Evolutionary conservation across 2,329 filamentous ascomycete genomes (phyloP).

Genomic region (Ascochyta clinopodiicola): DNA sequence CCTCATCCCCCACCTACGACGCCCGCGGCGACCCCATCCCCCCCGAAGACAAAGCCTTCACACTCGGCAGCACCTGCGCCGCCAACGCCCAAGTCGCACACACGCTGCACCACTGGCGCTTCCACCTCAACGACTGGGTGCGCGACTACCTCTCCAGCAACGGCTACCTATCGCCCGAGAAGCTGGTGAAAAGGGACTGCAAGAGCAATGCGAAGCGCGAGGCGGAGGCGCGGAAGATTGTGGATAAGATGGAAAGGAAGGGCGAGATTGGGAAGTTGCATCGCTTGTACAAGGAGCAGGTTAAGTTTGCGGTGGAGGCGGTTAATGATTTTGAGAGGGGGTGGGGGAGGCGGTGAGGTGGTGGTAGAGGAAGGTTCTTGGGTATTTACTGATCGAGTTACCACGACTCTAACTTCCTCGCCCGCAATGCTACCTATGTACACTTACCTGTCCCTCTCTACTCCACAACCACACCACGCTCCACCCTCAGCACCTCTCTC

Average conservation of each 20-base stretch:
- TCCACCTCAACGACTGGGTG: slow-evolving; percentile 75
- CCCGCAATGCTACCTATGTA: too few species aligned
- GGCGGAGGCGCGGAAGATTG: slow-evolving; percentile 67
- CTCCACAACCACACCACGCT: too few species aligned
- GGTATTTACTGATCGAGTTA: too few species aligned
- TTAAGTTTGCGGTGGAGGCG: slow-evolving; percentile 49
- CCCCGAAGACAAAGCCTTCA: slow-evolving; percentile 37
- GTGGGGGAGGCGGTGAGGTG: slow-evolving; percentile 26
- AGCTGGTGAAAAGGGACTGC: slow-evolving; percentile 66
- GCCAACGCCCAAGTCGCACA: slow-evolving; percentile 73
- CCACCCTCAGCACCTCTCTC: too few species aligned
- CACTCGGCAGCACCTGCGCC: slow-evolving; percentile 57
- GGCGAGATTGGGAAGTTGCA: slow-evolving; percentile 69
- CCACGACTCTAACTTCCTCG: too few species aligned
- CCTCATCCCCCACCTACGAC: slow-evolving; percentile 34
- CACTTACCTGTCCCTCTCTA: too few species aligned
- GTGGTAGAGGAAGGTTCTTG: too few species aligned
- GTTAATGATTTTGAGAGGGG: slow-evolving; percentile 36
- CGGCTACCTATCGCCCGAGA: slow-evolving; percentile 63
- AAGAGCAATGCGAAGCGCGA: slow-evolving; percentile 66
- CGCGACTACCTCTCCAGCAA: slow-evolving; percentile 65
- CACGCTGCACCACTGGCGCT: slow-evolving; percentile 76
- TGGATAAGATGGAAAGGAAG: slow-evolving; percentile 67
- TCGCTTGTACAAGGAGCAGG: slow-evolving; percentile 67
- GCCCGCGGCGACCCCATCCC: slow-evolving; percentile 36